phyloP scores from a whole-genome alignment of 2,329 filamentous ascomycete genomes.

The Tolypocladium amazonense region DNA sequence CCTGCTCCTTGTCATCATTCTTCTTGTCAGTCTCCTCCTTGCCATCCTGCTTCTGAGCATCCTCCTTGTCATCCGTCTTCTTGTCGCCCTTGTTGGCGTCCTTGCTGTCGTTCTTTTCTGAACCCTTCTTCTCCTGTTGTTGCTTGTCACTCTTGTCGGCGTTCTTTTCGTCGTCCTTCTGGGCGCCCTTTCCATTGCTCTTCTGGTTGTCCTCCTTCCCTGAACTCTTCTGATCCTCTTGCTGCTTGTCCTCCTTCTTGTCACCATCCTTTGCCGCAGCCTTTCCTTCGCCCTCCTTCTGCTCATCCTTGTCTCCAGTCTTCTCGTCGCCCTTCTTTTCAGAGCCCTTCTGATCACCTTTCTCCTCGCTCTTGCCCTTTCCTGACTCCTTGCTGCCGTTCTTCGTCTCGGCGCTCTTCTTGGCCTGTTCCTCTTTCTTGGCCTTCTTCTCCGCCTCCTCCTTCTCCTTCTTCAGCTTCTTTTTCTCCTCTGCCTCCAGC shows the following conservation, averaged over 20 bases:
- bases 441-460: conserved; percentile 25
- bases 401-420: conserved; percentile 15
- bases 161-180: conserved; percentile 5
- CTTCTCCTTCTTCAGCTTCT: conserved; percentile 25
- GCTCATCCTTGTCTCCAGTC: conserved; percentile 7
- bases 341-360: conserved; percentile 13
- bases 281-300: conserved; percentile 2
- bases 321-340: conserved; percentile 8
- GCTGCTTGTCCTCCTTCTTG: conserved; percentile 5
- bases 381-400: conserved; percentile 12
- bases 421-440: conserved; percentile 21
- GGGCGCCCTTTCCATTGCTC: neutral
- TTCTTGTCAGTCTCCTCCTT: neutral
- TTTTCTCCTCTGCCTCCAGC: conserved; percentile 30
- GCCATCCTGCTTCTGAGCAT: conserved; percentile 4
- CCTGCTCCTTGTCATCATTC: neutral
- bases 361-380: conserved; percentile 11
- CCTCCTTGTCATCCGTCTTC: conserved; percentile 9
- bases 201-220: conserved; percentile 4
- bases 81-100: neutral
- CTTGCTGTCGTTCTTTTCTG: neutral
- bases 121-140: neutral
- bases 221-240: neutral
- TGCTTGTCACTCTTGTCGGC: conserved; percentile 1
- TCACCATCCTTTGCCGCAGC: conserved; percentile 9